Percentiles rank a stretch among this genome's conserved stretches.
Conservation (phyloP, 2,329 filamentous ascomycete genomes). For the Beauveria varroae region DNA sequence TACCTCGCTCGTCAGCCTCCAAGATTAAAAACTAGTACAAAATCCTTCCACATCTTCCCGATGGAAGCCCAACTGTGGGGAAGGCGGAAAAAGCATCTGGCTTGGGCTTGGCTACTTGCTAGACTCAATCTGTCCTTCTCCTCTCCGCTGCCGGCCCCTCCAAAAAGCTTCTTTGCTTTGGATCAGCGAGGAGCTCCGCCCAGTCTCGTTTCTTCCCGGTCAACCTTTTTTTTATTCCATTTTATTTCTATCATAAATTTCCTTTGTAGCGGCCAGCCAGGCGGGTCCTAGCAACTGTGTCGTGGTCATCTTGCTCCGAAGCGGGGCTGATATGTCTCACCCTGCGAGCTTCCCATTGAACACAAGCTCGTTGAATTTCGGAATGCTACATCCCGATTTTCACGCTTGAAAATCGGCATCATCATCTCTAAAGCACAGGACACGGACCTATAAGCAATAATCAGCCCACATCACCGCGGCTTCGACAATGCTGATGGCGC, state of each 20-base stretch:
- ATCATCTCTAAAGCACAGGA: background rate
- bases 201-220: background rate
- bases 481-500: background rate
- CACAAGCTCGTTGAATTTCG: background rate
- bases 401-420: background rate
- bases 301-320: background rate
- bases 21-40: too few relatives aligned
- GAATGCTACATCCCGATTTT: background rate
- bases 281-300: background rate
- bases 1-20: too few relatives aligned
- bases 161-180: background rate
- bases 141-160: background rate
- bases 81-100: background rate
- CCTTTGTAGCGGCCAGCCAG: too few relatives aligned
- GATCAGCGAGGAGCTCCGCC: background rate
- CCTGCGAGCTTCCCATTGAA: background rate
- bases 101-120: background rate
- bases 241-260: too few relatives aligned
- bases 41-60: background rate
- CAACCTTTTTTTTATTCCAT: background rate
- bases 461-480: background rate
- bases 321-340: slow-evolving; percentile 8
- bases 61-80: slow-evolving; percentile 10
- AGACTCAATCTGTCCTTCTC: background rate
- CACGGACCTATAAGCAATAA: background rate